These are phyloP conservation scores for Neonectria faginata DNA, from an alignment of 2,329 filamentous ascomycete species.

Conservation along the genomic window DNA sequence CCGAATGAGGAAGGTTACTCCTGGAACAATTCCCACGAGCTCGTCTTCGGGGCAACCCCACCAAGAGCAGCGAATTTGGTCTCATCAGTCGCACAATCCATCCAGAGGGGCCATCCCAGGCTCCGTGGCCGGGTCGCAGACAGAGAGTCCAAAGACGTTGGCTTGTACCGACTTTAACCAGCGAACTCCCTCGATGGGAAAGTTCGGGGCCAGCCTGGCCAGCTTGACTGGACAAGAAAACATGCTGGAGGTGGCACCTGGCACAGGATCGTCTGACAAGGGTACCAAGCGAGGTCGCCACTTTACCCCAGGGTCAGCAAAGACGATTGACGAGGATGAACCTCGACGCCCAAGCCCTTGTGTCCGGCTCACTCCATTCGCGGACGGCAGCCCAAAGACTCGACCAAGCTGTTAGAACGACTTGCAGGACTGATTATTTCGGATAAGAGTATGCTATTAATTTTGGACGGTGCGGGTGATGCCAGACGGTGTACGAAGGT, in stretches of 20 bases:
- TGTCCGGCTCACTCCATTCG: constrained; percentile 39
- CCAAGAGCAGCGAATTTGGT: constrained; percentile 54
- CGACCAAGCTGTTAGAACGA: not conserved
- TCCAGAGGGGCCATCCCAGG: constrained; percentile 36
- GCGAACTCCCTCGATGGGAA: constrained; percentile 21
- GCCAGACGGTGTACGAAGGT: constrained; percentile 9
- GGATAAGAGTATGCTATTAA: constrained; percentile 10
- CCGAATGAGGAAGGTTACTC: constrained; percentile 40
- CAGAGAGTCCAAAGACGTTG: constrained; percentile 30
- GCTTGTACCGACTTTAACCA: constrained; percentile 21
- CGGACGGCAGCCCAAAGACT: constrained; percentile 11
- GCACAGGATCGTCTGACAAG: constrained; percentile 46
- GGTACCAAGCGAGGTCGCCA: constrained; percentile 60
- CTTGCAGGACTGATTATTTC: not conserved
- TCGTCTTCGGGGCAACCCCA: constrained; percentile 37
- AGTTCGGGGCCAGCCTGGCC: constrained; percentile 16
- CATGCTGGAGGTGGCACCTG: constrained; percentile 27
- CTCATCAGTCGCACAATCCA: constrained; percentile 53
- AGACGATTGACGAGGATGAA: constrained; percentile 61
- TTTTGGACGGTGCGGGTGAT: not conserved
- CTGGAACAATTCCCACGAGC: constrained; percentile 36
- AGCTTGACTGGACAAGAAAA: constrained; percentile 27
- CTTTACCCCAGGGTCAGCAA: constrained; percentile 51
- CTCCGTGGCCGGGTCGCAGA: constrained; percentile 30
- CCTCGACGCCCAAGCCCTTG: constrained; percentile 49